Conservation (phyloP, 495 filamentous ascomycete species). For the Xylaria nigripes region DNA sequence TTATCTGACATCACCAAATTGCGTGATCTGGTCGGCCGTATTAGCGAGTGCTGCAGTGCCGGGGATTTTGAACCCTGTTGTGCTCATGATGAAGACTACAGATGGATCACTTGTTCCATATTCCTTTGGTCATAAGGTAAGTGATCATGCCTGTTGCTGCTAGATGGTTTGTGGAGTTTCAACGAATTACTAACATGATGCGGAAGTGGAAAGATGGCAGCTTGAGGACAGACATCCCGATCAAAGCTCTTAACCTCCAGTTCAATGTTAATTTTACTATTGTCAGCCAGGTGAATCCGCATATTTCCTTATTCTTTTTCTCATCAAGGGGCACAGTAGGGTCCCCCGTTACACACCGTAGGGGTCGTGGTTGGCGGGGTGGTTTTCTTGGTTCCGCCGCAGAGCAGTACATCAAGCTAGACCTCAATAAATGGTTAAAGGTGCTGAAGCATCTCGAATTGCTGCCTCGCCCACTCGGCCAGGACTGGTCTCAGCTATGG, state of each 20-base stretch:
- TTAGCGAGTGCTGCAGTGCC: constrained; percentile 93
- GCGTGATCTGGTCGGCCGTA: constrained; percentile 96
- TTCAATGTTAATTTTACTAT: constrained; percentile 98
- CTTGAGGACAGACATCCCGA: constrained; percentile 87
- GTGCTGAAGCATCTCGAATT: constrained; percentile 87
- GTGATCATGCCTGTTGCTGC: constrained; percentile 16
- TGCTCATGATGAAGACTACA: constrained; percentile 86
- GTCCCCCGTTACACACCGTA: constrained; percentile 86
- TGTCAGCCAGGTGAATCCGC: constrained; percentile 93
- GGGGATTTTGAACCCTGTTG: constrained; percentile 91
- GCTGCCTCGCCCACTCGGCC: constrained; percentile 79
- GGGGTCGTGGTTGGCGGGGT: constrained; percentile 89
- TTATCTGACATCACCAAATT: constrained; percentile 89
- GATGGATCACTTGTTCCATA: constrained; percentile 70
- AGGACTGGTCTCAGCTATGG: constrained; percentile 96
- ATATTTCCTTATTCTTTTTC: constrained; percentile 98
- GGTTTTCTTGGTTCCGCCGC: constrained; percentile 86
- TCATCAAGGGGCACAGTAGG: constrained; percentile 85
- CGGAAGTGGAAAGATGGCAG: constrained; percentile 97
- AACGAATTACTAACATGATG: constrained; percentile 22
- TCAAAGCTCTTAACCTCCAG: constrained; percentile 85
- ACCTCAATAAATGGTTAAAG: constrained; percentile 93
- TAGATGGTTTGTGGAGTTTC: not conserved
- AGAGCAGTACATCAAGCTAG: constrained; percentile 91
- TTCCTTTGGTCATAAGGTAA: constrained; percentile 76